A percentile compares a stretch with the other conserved stretches of the same genome.
phyloP scores from a whole-genome alignment of 768 basidiomycete genomes.

The Tephrocybe sp. region DNA sequence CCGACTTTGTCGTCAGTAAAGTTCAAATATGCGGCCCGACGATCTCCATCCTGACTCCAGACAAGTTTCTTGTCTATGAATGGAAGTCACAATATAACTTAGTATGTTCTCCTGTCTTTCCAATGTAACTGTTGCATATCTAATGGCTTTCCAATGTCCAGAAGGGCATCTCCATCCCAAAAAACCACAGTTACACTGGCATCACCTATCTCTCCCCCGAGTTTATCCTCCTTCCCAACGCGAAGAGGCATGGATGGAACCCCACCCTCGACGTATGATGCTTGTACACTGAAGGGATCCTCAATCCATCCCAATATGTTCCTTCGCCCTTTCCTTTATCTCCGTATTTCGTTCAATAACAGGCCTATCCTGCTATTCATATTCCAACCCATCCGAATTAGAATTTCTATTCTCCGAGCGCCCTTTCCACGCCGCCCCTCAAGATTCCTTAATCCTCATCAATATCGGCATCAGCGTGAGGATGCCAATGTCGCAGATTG shows the following conservation, averaged over 20 bases:
- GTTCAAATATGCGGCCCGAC: background rate
- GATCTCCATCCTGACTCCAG: background rate
- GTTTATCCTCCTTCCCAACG: slow-evolving; percentile 35
- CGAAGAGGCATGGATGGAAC: slow-evolving; percentile 27
- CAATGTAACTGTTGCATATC: background rate
- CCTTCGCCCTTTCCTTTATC: slow-evolving; percentile 19
- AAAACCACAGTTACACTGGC: slow-evolving; percentile 26
- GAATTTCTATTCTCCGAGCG: slow-evolving; percentile 9
- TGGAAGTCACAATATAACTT: background rate
- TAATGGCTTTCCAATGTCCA: background rate
- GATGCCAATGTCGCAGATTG: no score
- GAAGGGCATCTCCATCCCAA: background rate
- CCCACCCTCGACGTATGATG: slow-evolving; percentile 19
- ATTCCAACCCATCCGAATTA: slow-evolving; percentile 38
- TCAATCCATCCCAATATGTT: slow-evolving; percentile 26
- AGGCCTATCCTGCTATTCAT: no score
- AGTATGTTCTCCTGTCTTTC: background rate
- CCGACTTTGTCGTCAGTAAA: background rate
- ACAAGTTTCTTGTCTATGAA: background rate
- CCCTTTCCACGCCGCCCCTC: slow-evolving; percentile 24
- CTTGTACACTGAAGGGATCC: slow-evolving; percentile 12
- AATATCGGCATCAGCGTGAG: no score
- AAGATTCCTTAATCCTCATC: slow-evolving; percentile 35
- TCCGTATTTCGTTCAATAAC: slow-evolving; percentile 33
- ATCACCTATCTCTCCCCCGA: slow-evolving; percentile 34